Percentiles rank a stretch among this genome's conserved stretches.
phyloP scores from a whole-genome alignment of 169 alveolate genomes.

The Plasmodium vinckei region DNA sequence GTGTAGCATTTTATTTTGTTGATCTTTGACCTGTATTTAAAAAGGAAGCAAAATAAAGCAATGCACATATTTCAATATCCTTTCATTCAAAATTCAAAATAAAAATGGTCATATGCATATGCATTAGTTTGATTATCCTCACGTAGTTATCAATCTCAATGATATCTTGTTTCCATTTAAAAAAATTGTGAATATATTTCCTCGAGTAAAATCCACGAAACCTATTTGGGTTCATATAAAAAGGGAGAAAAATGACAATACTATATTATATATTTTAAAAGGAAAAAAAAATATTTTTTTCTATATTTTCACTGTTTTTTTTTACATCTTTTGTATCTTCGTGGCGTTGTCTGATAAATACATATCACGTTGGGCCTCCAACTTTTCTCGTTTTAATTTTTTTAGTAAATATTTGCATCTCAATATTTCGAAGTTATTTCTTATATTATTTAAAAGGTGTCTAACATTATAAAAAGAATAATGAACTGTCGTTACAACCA shows the following conservation, averaged over 20 bases:
- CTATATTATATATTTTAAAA: too few species aligned
- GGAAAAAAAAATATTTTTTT: neutral
- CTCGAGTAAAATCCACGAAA: conserved; percentile 67
- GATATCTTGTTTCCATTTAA: conserved; percentile 52
- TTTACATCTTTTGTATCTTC: conserved; percentile 66
- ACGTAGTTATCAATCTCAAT: conserved; percentile 50
- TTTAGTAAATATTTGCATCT: conserved; percentile 42
- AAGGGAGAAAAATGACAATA: too few species aligned
- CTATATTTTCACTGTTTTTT: neutral
- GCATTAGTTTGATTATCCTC: neutral
- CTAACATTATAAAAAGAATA: conserved; percentile 4
- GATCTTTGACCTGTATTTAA: conserved; percentile 37
- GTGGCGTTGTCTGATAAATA: conserved; percentile 38
- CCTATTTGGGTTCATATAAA: conserved; percentile 1
- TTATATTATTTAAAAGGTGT: conserved; percentile 18
- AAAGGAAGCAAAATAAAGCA: neutral
- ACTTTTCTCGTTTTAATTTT: conserved; percentile 41
- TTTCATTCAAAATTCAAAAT: neutral
- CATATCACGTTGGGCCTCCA: conserved; percentile 23
- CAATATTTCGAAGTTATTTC: conserved; percentile 11
- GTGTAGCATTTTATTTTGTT: conserved; percentile 11
- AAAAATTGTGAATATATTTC: conserved; percentile 70
- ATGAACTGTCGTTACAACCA: neutral
- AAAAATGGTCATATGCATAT: neutral
- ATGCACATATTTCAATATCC: neutral